Evolutionary conservation across 1,284 basidiomycete genomes (phyloP), one percentile per base, ranked within the genome.

Genomic region (Microbotryum saponariae): DNA sequence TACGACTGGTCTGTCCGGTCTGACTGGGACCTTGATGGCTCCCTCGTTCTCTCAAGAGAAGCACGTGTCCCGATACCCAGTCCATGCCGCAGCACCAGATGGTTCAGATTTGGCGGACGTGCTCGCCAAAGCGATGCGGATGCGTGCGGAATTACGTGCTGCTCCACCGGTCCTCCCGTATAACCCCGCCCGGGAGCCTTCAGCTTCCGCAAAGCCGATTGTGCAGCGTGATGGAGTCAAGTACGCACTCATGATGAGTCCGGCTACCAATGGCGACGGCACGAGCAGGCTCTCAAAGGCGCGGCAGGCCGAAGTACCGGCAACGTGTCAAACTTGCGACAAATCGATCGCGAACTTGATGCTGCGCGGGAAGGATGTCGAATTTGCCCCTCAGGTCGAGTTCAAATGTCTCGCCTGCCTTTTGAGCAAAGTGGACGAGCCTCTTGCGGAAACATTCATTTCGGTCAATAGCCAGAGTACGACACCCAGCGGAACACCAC

Each of bases 161-260:
- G 12, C 37, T 4, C 37, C 61, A 6, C 61, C 61, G 14, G 44
- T 62, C 7, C 61, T 62, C 44, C 56, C 57, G 3, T 62, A 54
- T 53, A 62, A 62, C 46, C 61, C 61, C 23, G 61, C 61, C 14
- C 57, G 61, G 20, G 61, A 62, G 18, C 56, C 56, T 8, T 52
- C 61, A 3, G 48, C 57, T 23, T 45, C 53, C 6, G 49, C 49
- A 29, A 62, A 59, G 25, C 48, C 58, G 49, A 46, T 49, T 25
- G 56, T 62, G 27, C 56, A 58, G 48, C 44, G 51, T 42, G 49
- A 29, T 23, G 57, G 61, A 20, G 57, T 62, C 4, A 62, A 56
- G 16, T 62, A 59, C 33, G 48, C 57, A 5, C 37, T 42, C 37
- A 42, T 42, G 37, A 42, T 10, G 37, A 42, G 37, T 42, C 37